These are phyloP conservation scores for Ceratocystis smalleyi DNA, from an alignment of 2,329 filamentous ascomycete species.

Conservation along the genomic window DNA sequence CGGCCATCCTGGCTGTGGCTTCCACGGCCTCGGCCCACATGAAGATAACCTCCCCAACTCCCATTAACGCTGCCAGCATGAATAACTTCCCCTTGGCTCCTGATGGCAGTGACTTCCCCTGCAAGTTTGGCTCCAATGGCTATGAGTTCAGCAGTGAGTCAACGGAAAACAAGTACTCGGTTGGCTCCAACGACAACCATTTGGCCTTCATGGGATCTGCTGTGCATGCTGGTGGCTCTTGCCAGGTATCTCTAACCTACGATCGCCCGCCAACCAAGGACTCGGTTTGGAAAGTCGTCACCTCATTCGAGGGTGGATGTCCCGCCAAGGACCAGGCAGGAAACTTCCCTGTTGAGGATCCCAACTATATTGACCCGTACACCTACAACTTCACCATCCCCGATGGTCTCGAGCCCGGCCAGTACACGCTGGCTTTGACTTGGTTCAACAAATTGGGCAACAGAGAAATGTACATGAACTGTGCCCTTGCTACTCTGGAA, in stretches of 20 bases:
- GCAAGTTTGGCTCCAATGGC: slow-evolving; percentile 44
- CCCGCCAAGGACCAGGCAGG: slow-evolving; percentile 43
- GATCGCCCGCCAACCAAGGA: slow-evolving; percentile 51
- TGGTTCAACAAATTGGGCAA: slow-evolving; percentile 93
- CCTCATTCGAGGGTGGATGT: slow-evolving; percentile 76
- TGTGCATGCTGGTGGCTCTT: slow-evolving; percentile 80
- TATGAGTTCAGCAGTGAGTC: slow-evolving; percentile 4
- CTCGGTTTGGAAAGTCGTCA: slow-evolving; percentile 74
- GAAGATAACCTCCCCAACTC: slow-evolving; percentile 51
- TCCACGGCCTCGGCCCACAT: slow-evolving; percentile 58
- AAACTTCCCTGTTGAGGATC: slow-evolving; percentile 37
- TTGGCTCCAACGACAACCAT: slow-evolving; percentile 41
- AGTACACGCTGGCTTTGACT: slow-evolving; percentile 76
- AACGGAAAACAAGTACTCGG: slow-evolving; percentile 41
- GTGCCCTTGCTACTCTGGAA: slow-evolving; percentile 56
- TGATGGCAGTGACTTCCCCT: slow-evolving; percentile 59
- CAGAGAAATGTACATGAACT: slow-evolving; percentile 98
- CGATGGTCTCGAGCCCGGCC: slow-evolving; percentile 51
- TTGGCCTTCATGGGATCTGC: slow-evolving; percentile 57
- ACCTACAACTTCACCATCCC: slow-evolving; percentile 60
- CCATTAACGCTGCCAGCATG: slow-evolving; percentile 33
- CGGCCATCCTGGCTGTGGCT: slow-evolving; percentile 39
- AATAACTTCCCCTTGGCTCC: slow-evolving; percentile 49
- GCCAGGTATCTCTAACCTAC: slow-evolving; percentile 74
- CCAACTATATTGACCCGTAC: slow-evolving; percentile 32